phyloP scores from a whole-genome alignment of 768 basidiomycete species.

The Tricholoma saponaceum region DNA sequence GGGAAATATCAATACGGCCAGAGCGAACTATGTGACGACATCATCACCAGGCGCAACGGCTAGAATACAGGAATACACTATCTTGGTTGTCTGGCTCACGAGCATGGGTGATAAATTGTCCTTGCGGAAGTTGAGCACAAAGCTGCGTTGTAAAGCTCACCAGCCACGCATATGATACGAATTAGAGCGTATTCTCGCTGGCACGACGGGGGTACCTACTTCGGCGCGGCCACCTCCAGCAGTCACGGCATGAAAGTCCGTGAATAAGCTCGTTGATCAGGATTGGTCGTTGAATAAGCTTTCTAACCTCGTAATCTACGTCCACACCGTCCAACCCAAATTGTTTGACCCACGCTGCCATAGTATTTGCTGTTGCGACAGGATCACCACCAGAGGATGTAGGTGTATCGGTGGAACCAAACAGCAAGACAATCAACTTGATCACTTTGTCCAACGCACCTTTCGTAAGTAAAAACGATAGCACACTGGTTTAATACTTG shows the following conservation, averaged over 20 bases:
- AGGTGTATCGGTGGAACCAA: conserved; percentile 45
- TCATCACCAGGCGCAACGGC: conserved; percentile 44
- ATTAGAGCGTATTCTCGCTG: not conserved
- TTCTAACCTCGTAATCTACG: conserved; percentile 48
- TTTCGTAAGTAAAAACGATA: conserved; percentile 37
- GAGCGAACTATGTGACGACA: not conserved
- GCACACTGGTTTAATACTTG: conserved; percentile 8
- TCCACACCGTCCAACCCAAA: conserved; percentile 54
- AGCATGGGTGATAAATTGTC: conserved; percentile 50
- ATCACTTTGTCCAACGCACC: conserved; percentile 38
- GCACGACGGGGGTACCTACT: conserved; percentile 20
- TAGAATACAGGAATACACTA: conserved; percentile 8
- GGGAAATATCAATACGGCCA: not conserved
- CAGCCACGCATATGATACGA: conserved; percentile 37
- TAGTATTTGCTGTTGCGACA: conserved; percentile 39
- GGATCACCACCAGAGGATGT: conserved; percentile 44
- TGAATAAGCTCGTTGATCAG: not conserved
- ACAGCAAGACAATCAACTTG: conserved; percentile 52
- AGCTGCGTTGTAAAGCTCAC: conserved; percentile 46
- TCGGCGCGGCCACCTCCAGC: conserved; percentile 40
- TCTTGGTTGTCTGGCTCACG: conserved; percentile 29
- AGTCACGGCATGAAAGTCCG: conserved; percentile 51
- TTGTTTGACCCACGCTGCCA: conserved; percentile 49
- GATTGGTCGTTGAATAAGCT: not conserved
- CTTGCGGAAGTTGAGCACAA: conserved; percentile 41